Evolutionary conservation across 441 rosid genomes (phyloP).

Genomic region (Pelargonium exstipulatum): DNA sequence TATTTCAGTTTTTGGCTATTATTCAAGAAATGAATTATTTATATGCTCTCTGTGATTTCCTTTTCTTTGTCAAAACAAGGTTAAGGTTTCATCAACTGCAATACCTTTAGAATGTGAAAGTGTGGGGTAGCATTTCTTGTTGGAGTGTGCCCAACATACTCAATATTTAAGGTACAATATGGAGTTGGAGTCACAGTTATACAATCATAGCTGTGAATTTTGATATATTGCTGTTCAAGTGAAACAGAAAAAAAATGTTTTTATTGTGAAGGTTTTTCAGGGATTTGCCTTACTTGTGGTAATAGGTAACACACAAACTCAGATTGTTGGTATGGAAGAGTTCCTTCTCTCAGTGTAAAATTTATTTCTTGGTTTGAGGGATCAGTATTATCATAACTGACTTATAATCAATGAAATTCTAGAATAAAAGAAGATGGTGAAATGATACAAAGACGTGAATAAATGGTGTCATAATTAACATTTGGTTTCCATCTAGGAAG

Average conservation of each 20-base stretch:
- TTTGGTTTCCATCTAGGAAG: neutral
- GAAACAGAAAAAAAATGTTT: too few species aligned
- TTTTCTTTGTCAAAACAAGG: neutral
- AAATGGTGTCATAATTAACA: neutral
- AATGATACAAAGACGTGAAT: neutral
- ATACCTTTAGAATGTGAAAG: slow-evolving; percentile 7
- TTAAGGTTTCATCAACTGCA: neutral
- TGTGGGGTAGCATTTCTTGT: neutral
- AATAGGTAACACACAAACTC: neutral
- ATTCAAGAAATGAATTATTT: neutral
- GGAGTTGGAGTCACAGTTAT: neutral
- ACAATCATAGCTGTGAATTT: neutral
- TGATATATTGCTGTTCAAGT: too few species aligned
- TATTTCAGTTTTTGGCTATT: neutral
- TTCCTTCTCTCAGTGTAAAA: neutral
- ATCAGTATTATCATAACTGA: neutral
- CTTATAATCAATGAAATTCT: neutral
- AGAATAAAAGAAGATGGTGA: neutral
- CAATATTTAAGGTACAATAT: too few species aligned
- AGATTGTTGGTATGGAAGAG: neutral
- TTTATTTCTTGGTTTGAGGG: neutral
- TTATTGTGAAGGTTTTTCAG: neutral
- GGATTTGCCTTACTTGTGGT: neutral
- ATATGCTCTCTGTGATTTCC: neutral
- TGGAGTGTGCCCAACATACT: neutral